Percentiles rank a stretch among this genome's conserved stretches.
Conservation (phyloP, 2,329 filamentous ascomycete species). For the Xylariaceae sp. region DNA sequence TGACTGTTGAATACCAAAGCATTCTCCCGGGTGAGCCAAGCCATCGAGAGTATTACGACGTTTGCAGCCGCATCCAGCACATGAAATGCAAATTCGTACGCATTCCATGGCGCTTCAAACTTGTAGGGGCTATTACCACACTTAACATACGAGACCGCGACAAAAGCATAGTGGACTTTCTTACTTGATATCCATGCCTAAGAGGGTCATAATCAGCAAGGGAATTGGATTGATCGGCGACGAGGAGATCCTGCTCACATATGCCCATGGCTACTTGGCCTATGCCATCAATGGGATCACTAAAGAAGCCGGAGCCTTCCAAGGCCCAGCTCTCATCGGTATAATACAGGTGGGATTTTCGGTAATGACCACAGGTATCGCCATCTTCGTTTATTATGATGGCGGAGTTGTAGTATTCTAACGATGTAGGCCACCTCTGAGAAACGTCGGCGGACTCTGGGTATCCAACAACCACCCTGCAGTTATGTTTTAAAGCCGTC, state of each 20-base stretch:
- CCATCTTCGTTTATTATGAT: slow-evolving; percentile 54
- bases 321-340: slow-evolving; percentile 58
- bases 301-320: slow-evolving; percentile 50
- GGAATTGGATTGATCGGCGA: background rate
- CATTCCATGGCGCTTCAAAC: slow-evolving; percentile 45
- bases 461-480: slow-evolving; percentile 66
- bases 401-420: slow-evolving; percentile 40
- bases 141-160: slow-evolving; percentile 17
- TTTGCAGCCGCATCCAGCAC: slow-evolving; percentile 51
- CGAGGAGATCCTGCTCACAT: slow-evolving; percentile 37
- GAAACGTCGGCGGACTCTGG: slow-evolving; percentile 59
- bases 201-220: slow-evolving; percentile 12
- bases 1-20: slow-evolving; percentile 40
- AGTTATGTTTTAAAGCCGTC: slow-evolving; percentile 60
- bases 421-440: slow-evolving; percentile 42
- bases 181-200: slow-evolving; percentile 59
- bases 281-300: slow-evolving; percentile 40
- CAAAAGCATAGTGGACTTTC: background rate
- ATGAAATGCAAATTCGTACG: slow-evolving; percentile 50
- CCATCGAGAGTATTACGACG: slow-evolving; percentile 68
- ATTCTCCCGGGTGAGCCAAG: slow-evolving; percentile 62
- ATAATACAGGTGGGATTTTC: slow-evolving; percentile 54
- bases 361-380: slow-evolving; percentile 55
- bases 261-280: slow-evolving; percentile 54
- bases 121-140: slow-evolving; percentile 39